These are phyloP conservation scores for Acer campestre DNA, from an alignment of 345 rosid species.

Conservation along the genomic window DNA sequence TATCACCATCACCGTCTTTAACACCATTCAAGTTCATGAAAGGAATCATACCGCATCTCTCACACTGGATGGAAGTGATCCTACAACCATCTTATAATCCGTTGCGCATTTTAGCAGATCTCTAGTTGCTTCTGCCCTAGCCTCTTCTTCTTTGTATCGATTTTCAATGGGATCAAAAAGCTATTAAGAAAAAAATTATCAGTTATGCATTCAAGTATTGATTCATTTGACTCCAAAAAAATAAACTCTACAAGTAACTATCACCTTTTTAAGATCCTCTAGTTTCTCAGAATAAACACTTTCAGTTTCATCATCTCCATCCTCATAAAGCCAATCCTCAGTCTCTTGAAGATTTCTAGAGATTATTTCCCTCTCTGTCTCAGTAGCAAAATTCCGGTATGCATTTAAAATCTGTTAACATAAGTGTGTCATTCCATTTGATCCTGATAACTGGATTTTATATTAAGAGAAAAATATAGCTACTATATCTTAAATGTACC, in stretches of 20 bases:
- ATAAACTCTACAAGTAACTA: not conserved
- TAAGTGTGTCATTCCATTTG: constrained; percentile 6
- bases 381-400: constrained; percentile 58
- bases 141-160: constrained; percentile 67
- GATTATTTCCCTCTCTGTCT: constrained; percentile 59
- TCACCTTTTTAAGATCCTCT: constrained; percentile 62
- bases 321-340: constrained; percentile 87
- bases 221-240: constrained; percentile 1
- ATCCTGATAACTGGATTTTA: not conserved
- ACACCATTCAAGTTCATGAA: not conserved
- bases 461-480: not conserved
- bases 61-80: constrained; percentile 51
- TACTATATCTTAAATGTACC: constrained; percentile 38
- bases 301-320: constrained; percentile 80
- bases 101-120: constrained; percentile 51
- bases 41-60: constrained; percentile 51
- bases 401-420: constrained; percentile 58
- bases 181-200: constrained; percentile 30
- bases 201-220: not conserved
- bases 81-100: constrained; percentile 46
- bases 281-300: constrained; percentile 54
- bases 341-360: constrained; percentile 68
- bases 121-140: constrained; percentile 55
- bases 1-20: not conserved
- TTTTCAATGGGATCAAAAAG: constrained; percentile 67